phyloP scores from a whole-genome alignment of 2,329 filamentous ascomycete species.

The Periconia digitata region DNA sequence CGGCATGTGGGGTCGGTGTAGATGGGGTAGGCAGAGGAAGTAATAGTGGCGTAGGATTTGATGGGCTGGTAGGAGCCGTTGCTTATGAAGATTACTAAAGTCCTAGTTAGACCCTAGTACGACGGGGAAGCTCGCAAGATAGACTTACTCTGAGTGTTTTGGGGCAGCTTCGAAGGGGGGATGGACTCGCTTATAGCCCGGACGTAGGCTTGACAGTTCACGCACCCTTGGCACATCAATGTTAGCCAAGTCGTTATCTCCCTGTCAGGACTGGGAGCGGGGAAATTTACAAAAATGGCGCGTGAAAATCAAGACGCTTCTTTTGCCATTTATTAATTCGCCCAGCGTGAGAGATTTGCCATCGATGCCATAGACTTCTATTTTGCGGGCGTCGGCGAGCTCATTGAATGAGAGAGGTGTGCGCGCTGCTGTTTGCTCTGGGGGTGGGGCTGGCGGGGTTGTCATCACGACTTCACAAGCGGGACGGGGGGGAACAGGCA shows the following conservation, averaged over 20 bases:
- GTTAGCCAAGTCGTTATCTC: neutral
- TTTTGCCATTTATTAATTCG: constrained; percentile 16
- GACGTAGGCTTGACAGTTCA: constrained; percentile 29
- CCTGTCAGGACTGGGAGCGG: neutral
- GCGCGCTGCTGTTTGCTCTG: neutral
- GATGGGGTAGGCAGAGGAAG: constrained; percentile 22
- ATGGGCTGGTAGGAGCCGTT: constrained; percentile 30
- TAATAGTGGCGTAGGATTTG: constrained; percentile 15
- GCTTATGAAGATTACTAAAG: constrained; percentile 21
- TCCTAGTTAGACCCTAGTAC: neutral
- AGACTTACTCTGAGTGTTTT: constrained; percentile 20
- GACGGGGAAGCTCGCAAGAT: no score
- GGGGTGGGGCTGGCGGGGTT: neutral
- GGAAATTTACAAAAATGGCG: constrained; percentile 22
- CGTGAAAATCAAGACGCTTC: constrained; percentile 21
- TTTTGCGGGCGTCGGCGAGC: constrained; percentile 12
- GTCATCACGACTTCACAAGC: no score
- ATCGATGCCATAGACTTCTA: constrained; percentile 21
- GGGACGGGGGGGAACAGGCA: no score
- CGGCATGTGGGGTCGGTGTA: constrained; percentile 24
- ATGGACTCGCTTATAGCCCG: constrained; percentile 19
- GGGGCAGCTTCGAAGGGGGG: constrained; percentile 20
- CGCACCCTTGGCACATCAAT: constrained; percentile 18
- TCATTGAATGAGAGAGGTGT: constrained; percentile 10
- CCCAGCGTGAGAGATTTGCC: constrained; percentile 16